A percentile compares a stretch with the other conserved stretches of the same genome.
Conservation (phyloP, 345 rosid genomes). For the Jatropha curcas region DNA sequence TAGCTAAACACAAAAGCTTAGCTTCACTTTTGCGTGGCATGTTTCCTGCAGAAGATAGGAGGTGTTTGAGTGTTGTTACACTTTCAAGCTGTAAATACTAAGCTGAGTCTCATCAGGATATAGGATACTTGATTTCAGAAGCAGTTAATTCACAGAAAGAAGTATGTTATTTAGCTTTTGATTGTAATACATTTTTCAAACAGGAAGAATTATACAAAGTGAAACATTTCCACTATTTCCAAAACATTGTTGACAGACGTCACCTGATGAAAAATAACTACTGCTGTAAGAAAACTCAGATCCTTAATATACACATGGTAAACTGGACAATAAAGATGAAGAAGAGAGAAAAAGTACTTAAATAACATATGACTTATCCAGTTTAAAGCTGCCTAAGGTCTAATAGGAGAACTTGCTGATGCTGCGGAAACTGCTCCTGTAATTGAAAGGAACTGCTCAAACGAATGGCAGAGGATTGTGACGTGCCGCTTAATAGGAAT, state of each 20-base stretch:
- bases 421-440: background rate
- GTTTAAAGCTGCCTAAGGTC: background rate
- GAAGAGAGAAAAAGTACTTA: background rate
- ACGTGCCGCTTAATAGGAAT: background rate
- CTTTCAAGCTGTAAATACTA: too few species aligned
- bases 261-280: background rate
- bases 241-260: background rate
- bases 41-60: background rate
- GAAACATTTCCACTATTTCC: background rate
- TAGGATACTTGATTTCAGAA: background rate
- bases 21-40: too few species aligned
- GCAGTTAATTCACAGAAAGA: background rate
- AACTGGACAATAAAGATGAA: background rate
- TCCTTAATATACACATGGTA: too few species aligned
- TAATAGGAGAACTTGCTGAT: background rate
- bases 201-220: too few species aligned
- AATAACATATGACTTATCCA: background rate
- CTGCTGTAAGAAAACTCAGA: background rate
- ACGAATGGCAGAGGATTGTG: background rate
- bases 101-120: too few species aligned
- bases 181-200: background rate
- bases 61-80: background rate
- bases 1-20: background rate
- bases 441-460: background rate
- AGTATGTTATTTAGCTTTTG: background rate